Evolutionary conservation across 2,329 filamentous ascomycete species (phyloP).

Genomic region (Cercospora sp.): DNA sequence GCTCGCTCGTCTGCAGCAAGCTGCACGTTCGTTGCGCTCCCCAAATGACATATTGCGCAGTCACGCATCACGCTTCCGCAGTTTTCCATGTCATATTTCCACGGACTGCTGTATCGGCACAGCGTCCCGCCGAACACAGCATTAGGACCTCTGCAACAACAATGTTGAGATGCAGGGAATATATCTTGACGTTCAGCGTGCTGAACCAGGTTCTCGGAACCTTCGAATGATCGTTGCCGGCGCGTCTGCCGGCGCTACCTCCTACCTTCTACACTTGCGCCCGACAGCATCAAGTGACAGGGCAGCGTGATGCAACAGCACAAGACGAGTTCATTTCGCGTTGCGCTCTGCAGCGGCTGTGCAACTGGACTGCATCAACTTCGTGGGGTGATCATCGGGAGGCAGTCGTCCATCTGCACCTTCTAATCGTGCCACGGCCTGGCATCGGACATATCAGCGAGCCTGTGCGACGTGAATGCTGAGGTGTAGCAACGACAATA

Average conservation of each 20-base stretch:
- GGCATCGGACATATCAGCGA: background rate
- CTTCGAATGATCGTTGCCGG: slow-evolving; percentile 14
- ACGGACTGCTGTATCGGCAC: slow-evolving; percentile 16
- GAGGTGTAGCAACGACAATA: background rate
- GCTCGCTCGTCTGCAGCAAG: slow-evolving; percentile 21
- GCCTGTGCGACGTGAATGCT: background rate
- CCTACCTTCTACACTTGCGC: background rate
- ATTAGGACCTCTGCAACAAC: slow-evolving; percentile 6
- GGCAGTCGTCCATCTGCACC: background rate
- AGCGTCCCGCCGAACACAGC: slow-evolving; percentile 24
- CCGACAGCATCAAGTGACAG: slow-evolving; percentile 25
- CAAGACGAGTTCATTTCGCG: slow-evolving; percentile 17
- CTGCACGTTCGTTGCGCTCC: slow-evolving; percentile 23
- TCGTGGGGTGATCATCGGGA: background rate
- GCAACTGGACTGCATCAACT: background rate
- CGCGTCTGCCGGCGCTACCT: slow-evolving; percentile 13
- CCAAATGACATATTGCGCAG: slow-evolving; percentile 15
- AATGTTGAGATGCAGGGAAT: slow-evolving; percentile 13
- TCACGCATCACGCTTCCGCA: slow-evolving; percentile 4
- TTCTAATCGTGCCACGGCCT: background rate
- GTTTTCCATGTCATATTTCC: slow-evolving; percentile 8
- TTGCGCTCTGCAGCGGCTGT: slow-evolving; percentile 9
- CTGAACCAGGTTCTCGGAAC: slow-evolving; percentile 28
- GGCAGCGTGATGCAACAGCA: slow-evolving; percentile 18
- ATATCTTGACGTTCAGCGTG: slow-evolving; percentile 15